A percentile compares a stretch with the other conserved stretches of the same genome.
These are phyloP conservation scores for Inga laurina DNA, from an alignment of 306 rosid species.

Conservation along the genomic window DNA sequence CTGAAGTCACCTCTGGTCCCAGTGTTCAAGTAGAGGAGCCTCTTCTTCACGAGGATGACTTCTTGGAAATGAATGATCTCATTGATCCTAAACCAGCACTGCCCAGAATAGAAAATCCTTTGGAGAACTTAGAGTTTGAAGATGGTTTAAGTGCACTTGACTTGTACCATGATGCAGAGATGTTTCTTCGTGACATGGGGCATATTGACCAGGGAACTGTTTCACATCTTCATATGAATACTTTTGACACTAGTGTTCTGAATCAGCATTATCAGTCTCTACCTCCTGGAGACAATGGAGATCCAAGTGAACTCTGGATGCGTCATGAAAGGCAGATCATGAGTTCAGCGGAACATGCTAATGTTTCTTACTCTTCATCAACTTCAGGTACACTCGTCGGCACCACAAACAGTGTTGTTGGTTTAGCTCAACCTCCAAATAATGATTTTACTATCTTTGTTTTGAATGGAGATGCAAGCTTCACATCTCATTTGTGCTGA, in stretches of 20 bases:
- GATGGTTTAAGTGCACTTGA: slow-evolving; percentile 70
- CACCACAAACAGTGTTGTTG: slow-evolving; percentile 34
- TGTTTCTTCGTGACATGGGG: slow-evolving; percentile 68
- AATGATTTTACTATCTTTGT: slow-evolving; percentile 40
- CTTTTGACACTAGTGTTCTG: slow-evolving; percentile 27
- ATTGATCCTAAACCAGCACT: too few relatives aligned
- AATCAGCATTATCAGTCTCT: slow-evolving; percentile 45
- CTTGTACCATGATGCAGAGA: slow-evolving; percentile 59
- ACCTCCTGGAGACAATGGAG: slow-evolving; percentile 30
- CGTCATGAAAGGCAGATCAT: slow-evolving; percentile 31
- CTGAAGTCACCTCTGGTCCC: too few relatives aligned
- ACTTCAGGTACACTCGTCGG: slow-evolving; percentile 68
- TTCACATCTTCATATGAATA: slow-evolving; percentile 43
- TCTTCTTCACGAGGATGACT: too few relatives aligned
- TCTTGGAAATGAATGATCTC: too few relatives aligned
- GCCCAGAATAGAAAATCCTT: slow-evolving; percentile 34
- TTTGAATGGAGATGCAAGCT: slow-evolving; percentile 44
- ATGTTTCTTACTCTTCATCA: slow-evolving; percentile 43
- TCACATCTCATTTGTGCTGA: slow-evolving; percentile 42
- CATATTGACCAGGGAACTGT: slow-evolving; percentile 33
- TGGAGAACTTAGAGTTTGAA: slow-evolving; percentile 52
- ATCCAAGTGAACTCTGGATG: slow-evolving; percentile 49
- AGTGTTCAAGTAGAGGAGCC: too few relatives aligned
- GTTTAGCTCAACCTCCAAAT: slow-evolving; percentile 36
- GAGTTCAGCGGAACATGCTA: slow-evolving; percentile 37